Base-by-base conservation (phyloP, 1,139 yeast genomes). In the Taiozyma sp. region DNA sequence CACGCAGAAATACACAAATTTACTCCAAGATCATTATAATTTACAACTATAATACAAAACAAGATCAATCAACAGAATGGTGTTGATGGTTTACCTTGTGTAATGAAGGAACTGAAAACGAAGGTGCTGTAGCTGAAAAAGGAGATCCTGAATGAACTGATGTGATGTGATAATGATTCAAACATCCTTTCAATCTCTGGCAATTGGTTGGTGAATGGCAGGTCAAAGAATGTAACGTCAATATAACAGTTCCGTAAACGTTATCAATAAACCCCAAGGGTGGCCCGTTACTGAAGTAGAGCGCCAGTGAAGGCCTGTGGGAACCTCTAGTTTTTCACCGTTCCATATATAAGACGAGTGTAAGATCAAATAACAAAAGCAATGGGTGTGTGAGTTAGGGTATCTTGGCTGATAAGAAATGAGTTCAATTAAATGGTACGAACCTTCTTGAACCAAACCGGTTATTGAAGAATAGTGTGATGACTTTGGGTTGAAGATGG, bases 331-430 rank as follows among this genome's bases (percentile, higher is more conserved):
- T n/a, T n/a, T n/a, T n/a, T n/a, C n/a, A n/a, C n/a, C n/a, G n/a
- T n/a, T n/a, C n/a, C n/a, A n/a, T n/a, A n/a, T n/a, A n/a, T n/a
- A n/a, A n/a, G n/a, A n/a, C n/a, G n/a, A n/a, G n/a, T n/a, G n/a
- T n/a, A n/a, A n/a, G n/a, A n/a, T n/a, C n/a, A n/a, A 78, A 55
- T 87, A 84, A 60, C 87, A 80, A 69, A 85, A 88, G 90, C 96
- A 92, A 61, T 84, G 87, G 0, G 99, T 93, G 67, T 91, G 97
- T 48, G 92, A 78, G 66, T 89, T 92, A 51, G 98, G 97, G 71
- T 87, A 92, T 60, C 99, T 79, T 69, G 93, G 77, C 65, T 93
- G 97, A 70, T 93, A 91, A 39, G 87, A 90, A 69, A 93, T 82
- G 0, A 95, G 93, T 60, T 86, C 84, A 47, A 90, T 70, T 53